Evolutionary conservation across 495 filamentous ascomycete genomes (phyloP), one percentile per base, ranked within the genome.

Genomic region (Copromyces sp.): DNA sequence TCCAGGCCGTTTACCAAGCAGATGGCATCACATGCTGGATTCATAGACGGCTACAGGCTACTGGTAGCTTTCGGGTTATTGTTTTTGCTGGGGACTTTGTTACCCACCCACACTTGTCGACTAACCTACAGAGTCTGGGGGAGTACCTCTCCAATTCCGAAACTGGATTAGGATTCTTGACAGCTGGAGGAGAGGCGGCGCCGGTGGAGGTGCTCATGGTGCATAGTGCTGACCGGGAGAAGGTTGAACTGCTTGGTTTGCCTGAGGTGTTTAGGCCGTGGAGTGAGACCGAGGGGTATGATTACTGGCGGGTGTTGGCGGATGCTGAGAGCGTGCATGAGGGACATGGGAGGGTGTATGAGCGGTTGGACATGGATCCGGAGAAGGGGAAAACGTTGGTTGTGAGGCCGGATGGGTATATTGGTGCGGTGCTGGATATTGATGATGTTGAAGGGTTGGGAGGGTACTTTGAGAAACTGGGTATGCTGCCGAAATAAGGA

Each of bases 271-370:
- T 89, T 39, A 86, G 87, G 73, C 82, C 86, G n/a, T 87, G 84
- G 73, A 85, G 86, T 29, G 84, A 87, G 68, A 84, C 83, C 76
- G 75, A 81, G 0, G 90, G 89, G 40, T 90, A 88, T 77, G 88
- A 89, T 73, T 91, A 90, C 71, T 84, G 85, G 68, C 88, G 87
- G 70, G 84, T 91, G 29, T 91, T 88, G 76, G 89, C 85, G 38
- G 90, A 93, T 76, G 87, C 86, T 73, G 79, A 78, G 71, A 87
- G 83, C 42, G 84, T 85, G 72, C 85, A 90, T 77, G 85, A 89
- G 68, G 86, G 84, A 0, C 81, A 88, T 72, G 90, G 89, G 3
- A 80, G 87, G 71, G 90, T 89, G 2, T 93, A 92, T 77, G 80
- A 83, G 35, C 84, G 82, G 3, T 89, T 88, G 68, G 91, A 88